Evolutionary conservation across 805 yeast genomes (phyloP).

Genomic region (Kazachstania africana): DNA sequence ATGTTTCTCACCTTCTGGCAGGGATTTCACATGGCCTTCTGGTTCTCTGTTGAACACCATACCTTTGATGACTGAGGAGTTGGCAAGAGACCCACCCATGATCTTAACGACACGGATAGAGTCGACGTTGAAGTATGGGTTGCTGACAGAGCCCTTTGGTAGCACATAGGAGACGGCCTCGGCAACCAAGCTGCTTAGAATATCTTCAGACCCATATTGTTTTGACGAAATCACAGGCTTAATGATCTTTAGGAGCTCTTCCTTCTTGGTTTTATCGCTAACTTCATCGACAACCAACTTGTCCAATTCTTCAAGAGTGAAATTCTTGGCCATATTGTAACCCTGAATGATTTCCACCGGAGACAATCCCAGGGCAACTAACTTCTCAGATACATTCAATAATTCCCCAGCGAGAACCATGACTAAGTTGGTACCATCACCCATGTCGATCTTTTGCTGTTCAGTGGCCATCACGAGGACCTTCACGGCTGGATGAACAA

Average conservation of each 20-base stretch:
- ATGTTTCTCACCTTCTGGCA: conserved; percentile 37
- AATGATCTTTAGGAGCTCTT: conserved; percentile 58
- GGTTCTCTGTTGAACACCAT: conserved; percentile 98
- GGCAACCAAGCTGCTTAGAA: conserved; percentile 63
- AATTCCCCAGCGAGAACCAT: conserved; percentile 88
- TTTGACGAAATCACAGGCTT: conserved; percentile 87
- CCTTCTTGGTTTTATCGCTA: conserved; percentile 36
- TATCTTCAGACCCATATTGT: conserved; percentile 80
- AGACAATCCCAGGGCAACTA: conserved; percentile 49
- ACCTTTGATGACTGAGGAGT: conserved; percentile 79
- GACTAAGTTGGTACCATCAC: conserved; percentile 90
- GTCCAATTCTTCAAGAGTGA: conserved; percentile 58
- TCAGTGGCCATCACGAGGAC: conserved; percentile 91
- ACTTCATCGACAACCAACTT: conserved; percentile 45
- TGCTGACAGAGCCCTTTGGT: conserved; percentile 7
- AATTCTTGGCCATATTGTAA: conserved; percentile 74
- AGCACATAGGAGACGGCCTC: conserved; percentile 82
- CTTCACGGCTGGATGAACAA: conserved; percentile 95
- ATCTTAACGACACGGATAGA: conserved; percentile 91
- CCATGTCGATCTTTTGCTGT: conserved; percentile 96
- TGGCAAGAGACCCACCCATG: conserved; percentile 75
- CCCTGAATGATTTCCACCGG: conserved; percentile 93
- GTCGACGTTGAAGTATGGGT: conserved; percentile 66
- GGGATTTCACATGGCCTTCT: conserved; percentile 74
- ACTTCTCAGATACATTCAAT: conserved; percentile 73